Base-by-base conservation (phyloP, 1,284 basidiomycete genomes). In the Naganishia sp. region DNA sequence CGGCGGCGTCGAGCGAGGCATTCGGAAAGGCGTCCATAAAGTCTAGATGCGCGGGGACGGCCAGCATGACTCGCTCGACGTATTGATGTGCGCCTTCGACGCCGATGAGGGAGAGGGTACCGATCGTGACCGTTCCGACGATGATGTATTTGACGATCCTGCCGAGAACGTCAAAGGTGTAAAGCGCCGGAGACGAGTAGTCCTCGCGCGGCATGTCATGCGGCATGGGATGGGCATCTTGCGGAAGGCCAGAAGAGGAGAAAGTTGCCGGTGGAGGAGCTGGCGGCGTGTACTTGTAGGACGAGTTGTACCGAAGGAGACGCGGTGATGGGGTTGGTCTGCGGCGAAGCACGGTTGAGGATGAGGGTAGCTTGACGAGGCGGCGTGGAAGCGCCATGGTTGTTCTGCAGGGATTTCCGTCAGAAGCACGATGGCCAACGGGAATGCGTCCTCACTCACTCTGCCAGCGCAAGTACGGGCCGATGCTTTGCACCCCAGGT, bases 31-130 rank as follows among this genome's bases (percentile, higher is more conserved):
- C 3, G 36, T 52, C 59, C 50, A 64, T 45, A 28, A 55, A 46
- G 21, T 72, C 70, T 10, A 65, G 83, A 33, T 84, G 69, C 2
- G 72, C 71, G 1, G 76, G 77, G 1, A 82, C 81, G n/a, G 73
- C 73, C 44, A 91, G 82, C 63, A 81, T 83, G 28, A 84, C 79
- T 44, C 84, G 81, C 77, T 92, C 90, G 45, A 90, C 85, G 82
- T 86, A 92, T 54, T 85, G 71, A 72, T 92, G 90, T 0, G 84
- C 77, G 2, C 82, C 86, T 71, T 88, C 87, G 68, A 85, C 87
- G 3, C 78, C 81, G 0, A 81, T 77, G 54, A 78, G 73, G 15
- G 81, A 79, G 6, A 80, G 79, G 28, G 81, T 70, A 5, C 63
- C 63, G 3, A 85, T 73, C 11, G 78, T 77, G 5, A 77, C 25